A percentile compares a stretch with the other conserved stretches of the same genome.
Conservation (phyloP, 176 grass and related monocot genomes). For the Rhipidocladum racemiflorum region DNA sequence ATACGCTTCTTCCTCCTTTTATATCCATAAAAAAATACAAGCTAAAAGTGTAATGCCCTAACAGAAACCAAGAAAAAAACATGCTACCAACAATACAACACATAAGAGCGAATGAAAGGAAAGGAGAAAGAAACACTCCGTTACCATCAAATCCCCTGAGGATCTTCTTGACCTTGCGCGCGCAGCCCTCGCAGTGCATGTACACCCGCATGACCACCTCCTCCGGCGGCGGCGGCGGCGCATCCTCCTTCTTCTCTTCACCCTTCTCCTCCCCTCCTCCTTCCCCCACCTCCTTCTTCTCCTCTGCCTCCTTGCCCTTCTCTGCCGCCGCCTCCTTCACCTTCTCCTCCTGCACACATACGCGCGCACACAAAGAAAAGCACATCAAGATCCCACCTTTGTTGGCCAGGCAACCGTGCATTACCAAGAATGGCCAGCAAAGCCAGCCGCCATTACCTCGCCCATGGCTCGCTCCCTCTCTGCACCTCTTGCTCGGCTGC, state of each 20-base stretch:
- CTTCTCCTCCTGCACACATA: constrained; percentile 43
- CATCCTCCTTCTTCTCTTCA: neutral
- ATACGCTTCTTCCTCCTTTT: neutral
- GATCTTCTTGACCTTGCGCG: constrained; percentile 50
- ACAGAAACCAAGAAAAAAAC: neutral
- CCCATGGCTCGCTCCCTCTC: constrained; percentile 20
- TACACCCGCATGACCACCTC: constrained; percentile 56
- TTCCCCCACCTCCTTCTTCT: neutral
- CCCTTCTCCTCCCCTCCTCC: neutral
- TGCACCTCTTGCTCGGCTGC: neutral
- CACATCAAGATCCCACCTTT: constrained; percentile 19
- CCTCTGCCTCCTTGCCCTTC: neutral
- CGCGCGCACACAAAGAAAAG: neutral
- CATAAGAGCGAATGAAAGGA: neutral
- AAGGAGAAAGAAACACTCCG: neutral
- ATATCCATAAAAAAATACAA: neutral
- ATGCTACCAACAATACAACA: neutral
- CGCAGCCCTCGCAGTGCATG: constrained; percentile 64
- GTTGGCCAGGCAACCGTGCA: neutral
- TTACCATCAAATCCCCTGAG: constrained; percentile 55
- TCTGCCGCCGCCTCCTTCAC: constrained; percentile 6
- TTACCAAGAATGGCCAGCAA: constrained; percentile 3
- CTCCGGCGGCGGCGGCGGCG: constrained; percentile 38
- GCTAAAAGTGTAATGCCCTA: neutral
- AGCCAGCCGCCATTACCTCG: constrained; percentile 29